Evolutionary conservation across 2,329 filamentous ascomycete species (phyloP).

Genomic region (Raffaelea deltoideospora): DNA sequence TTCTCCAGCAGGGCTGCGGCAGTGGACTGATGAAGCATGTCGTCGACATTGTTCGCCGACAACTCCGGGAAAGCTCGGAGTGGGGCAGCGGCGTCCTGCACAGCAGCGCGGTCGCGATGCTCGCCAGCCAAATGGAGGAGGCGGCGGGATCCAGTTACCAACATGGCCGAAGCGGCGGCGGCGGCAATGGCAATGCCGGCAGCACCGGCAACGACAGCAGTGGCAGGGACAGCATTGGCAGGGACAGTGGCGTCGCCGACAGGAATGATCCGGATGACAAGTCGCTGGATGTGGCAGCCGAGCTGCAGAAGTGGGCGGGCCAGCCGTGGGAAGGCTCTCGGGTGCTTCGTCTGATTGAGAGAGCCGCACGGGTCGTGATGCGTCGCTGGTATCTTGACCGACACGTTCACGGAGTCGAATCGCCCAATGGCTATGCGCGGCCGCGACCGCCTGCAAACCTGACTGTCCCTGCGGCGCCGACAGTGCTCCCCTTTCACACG

Average conservation of each 20-base stretch:
- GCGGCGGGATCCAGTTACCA: slow-evolving; percentile 16
- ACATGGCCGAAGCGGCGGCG: background rate
- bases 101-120: slow-evolving; percentile 31
- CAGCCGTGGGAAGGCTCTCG: slow-evolving; percentile 80
- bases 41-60: slow-evolving; percentile 76
- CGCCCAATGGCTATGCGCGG: slow-evolving; percentile 48
- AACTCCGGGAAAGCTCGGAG: slow-evolving; percentile 68
- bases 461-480: slow-evolving; percentile 74
- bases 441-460: slow-evolving; percentile 60
- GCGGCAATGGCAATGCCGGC: background rate
- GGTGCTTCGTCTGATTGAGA: slow-evolving; percentile 69
- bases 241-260: no score
- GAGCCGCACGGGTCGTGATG: slow-evolving; percentile 59
- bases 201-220: background rate
- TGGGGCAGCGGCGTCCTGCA: slow-evolving; percentile 69
- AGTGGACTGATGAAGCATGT: slow-evolving; percentile 84
- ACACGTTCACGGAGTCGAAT: slow-evolving; percentile 46
- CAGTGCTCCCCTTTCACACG: slow-evolving; percentile 91
- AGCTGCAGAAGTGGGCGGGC: slow-evolving; percentile 48
- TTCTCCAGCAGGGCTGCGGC: slow-evolving; percentile 38
- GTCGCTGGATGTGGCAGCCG: slow-evolving; percentile 21
- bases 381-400: slow-evolving; percentile 83
- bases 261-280: no score
- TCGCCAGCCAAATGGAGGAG: slow-evolving; percentile 30
- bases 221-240: background rate